Evolutionary conservation across 1,139 yeast species (phyloP), one percentile per base, ranked within the genome.

Genomic region (Scheffersomyces cryptocercus): DNA sequence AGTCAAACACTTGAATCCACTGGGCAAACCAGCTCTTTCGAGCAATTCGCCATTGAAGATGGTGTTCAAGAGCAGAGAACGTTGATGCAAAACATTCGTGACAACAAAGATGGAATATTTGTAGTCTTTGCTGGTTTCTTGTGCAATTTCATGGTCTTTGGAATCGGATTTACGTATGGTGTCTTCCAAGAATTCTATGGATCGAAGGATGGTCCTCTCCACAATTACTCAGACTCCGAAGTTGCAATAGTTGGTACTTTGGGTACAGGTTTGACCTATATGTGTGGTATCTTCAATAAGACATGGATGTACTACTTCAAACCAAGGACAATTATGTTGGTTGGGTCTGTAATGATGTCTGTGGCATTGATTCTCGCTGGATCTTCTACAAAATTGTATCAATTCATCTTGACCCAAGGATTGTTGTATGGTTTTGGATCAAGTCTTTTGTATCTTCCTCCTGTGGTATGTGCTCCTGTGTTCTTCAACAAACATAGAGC

Each of bases 401-500:
- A 66, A 35, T 72, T 71, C 48, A 52, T 64, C 5, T 48, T 72
- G 15, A 56, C 72, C 7, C 77, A 72, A 43, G 77, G 78, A 1
- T 38, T 69, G 2, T 33, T 70, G 46, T 66, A 62, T 40, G 76
- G 76, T 0, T 36, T 67, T 7, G 77, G 77, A 1, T 58, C 73
- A 1, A 64, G 71, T 9, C 42, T 70, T 33, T 46, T 64, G 1
- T 73, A 72, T 47, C 48, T 68, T 24, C 73, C 75, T 1, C 76
- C 77, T 1, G 73, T 70, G 11, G 65, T 68, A 0, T 65, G 68
- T 49, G 70, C 71, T 2, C 77, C 77, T 2, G 65, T 67, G 5
- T 72, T 59, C 46, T 73, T 66, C 49, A 56, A 57, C 29, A 53
- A 58, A 34, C 65, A 66, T 43, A 52, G 77, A 43, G 76, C 72